phyloP scores from a whole-genome alignment of 257 asterid genomes.

The Anisodus tanguticus region DNA sequence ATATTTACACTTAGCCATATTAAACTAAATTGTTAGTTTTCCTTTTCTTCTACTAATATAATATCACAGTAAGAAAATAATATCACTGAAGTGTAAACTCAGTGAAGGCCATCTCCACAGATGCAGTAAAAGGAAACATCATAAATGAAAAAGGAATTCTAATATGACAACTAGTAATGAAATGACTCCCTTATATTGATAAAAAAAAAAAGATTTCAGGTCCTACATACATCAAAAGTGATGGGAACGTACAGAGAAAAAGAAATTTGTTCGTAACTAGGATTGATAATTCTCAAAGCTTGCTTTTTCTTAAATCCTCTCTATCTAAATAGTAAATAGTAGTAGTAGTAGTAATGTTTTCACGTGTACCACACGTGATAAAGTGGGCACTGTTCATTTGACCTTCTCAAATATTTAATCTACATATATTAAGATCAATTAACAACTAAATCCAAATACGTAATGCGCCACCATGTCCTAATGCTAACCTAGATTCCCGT shows the following conservation, averaged over 20 bases:
- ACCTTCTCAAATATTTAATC: not conserved
- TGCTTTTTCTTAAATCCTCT: not conserved
- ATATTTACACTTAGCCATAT: no score
- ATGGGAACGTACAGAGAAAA: not conserved
- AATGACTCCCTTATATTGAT: no score
- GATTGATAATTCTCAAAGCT: not conserved
- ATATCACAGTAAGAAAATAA: no score
- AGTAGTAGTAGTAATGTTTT: not conserved
- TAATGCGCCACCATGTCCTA: not conserved
- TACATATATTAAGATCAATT: not conserved
- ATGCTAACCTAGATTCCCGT: slow-evolving; percentile 4
- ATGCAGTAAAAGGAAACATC: no score
- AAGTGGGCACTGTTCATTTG: slow-evolving; percentile 11
- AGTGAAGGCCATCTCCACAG: no score
- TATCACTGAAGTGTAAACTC: no score
- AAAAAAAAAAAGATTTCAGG: no score
- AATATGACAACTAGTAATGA: no score
- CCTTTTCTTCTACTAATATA: no score
- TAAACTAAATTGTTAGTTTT: no score
- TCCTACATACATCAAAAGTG: not conserved
- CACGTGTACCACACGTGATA: slow-evolving; percentile 21
- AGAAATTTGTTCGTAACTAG: not conserved
- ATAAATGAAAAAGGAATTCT: no score
- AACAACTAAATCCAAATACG: not conserved
- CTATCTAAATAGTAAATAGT: not conserved